Conservation (phyloP, 2,329 filamentous ascomycete species). For the Clathrospora elynae region DNA sequence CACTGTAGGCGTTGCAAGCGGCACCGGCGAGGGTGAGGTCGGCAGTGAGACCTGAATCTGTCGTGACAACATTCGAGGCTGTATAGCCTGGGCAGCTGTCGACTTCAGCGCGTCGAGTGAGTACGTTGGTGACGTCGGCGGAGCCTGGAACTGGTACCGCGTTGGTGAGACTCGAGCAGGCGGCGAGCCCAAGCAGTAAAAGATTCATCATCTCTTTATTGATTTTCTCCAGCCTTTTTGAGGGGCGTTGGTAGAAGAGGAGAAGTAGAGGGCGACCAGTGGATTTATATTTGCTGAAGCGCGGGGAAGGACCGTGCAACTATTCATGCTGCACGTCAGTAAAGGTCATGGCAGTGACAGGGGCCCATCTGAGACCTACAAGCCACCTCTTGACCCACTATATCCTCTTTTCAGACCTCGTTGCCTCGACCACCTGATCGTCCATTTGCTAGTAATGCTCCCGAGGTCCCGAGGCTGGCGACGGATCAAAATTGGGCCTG, state of each 20-base stretch:
- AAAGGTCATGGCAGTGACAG: conserved; percentile 1
- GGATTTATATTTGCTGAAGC: conserved; percentile 14
- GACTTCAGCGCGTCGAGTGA: conserved; percentile 37
- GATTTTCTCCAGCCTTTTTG: conserved; percentile 6
- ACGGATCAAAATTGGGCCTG: too few species aligned
- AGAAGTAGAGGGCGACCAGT: background rate
- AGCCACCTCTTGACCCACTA: conserved; percentile 19
- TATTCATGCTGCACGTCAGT: conserved; percentile 6
- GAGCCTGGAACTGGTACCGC: conserved; percentile 21
- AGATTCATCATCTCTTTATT: conserved; percentile 24
- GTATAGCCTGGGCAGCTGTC: conserved; percentile 70
- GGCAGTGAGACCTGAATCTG: conserved; percentile 65
- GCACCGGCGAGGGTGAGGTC: conserved; percentile 70
- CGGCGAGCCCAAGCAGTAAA: conserved; percentile 23
- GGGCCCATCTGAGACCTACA: conserved; percentile 10
- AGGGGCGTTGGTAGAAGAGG: conserved; percentile 4
- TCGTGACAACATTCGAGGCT: conserved; percentile 64
- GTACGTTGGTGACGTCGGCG: conserved; percentile 9
- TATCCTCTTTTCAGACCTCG: conserved; percentile 1
- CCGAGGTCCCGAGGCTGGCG: too few species aligned
- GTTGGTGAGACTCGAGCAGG: conserved; percentile 19
- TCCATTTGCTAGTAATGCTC: background rate
- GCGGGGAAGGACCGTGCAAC: conserved; percentile 2
- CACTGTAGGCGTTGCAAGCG: conserved; percentile 66
- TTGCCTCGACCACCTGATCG: conserved; percentile 8